A percentile compares a stretch with the other conserved stretches of the same genome.
Evolutionary conservation across 2,329 filamentous ascomycete species (phyloP).

Genomic region (Emergomyces orientalis): DNA sequence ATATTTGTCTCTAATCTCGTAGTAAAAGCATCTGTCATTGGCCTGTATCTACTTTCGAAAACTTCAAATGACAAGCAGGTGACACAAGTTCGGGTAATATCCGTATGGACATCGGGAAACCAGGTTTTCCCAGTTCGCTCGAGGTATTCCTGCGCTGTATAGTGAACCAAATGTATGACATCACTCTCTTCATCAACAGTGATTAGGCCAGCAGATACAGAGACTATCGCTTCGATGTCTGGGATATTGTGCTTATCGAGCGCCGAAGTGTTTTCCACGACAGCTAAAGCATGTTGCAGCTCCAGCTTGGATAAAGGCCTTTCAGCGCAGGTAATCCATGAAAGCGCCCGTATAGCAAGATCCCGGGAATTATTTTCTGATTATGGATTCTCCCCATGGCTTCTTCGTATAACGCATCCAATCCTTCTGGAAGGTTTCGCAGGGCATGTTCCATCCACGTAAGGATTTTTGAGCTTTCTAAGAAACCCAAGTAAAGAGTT

Average conservation of each 20-base stretch:
- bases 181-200: conserved; percentile 31
- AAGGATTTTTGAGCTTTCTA: conserved; percentile 25
- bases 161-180: conserved; percentile 38
- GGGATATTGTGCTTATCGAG: not conserved
- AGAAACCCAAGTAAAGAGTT: conserved; percentile 17
- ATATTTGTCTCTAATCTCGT: no score
- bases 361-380: not conserved
- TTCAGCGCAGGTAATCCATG: not conserved
- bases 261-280: not conserved
- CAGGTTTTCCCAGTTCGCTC: conserved; percentile 21
- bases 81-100: conserved; percentile 27
- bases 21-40: no score
- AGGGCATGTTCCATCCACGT: conserved; percentile 25
- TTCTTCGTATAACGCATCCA: conserved; percentile 34
- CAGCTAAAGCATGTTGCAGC: not conserved
- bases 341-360: not conserved
- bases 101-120: conserved; percentile 24
- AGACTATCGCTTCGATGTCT: not conserved
- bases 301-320: not conserved
- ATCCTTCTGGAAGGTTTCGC: conserved; percentile 13
- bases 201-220: conserved; percentile 36
- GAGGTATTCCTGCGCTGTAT: conserved; percentile 41
- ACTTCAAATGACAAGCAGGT: conserved; percentile 30
- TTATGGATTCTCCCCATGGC: conserved; percentile 15
- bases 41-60: conserved; percentile 14